These are phyloP conservation scores for Psidium guajava DNA, from an alignment of 345 rosid species.

Conservation along the genomic window DNA sequence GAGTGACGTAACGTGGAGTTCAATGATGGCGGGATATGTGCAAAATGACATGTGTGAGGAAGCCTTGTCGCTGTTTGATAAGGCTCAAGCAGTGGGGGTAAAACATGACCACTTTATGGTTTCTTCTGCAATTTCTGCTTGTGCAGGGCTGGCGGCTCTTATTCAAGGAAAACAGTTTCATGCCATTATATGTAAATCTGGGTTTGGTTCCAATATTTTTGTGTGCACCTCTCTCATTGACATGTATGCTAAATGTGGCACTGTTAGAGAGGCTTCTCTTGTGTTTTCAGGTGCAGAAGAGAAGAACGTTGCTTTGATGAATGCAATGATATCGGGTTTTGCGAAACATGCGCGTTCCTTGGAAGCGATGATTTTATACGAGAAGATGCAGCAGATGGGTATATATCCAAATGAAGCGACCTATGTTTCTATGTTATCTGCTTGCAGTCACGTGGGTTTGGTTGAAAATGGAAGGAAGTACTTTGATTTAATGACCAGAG, in stretches of 20 bases:
- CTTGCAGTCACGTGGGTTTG: constrained; percentile 66
- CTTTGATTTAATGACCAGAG: constrained; percentile 46
- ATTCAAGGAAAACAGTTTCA: constrained; percentile 75
- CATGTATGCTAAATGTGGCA: constrained; percentile 84
- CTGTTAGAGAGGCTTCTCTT: constrained; percentile 44
- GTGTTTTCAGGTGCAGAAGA: constrained; percentile 32
- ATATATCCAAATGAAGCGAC: constrained; percentile 57
- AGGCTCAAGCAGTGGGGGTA: constrained; percentile 28
- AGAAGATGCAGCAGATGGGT: constrained; percentile 76
- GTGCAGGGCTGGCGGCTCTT: constrained; percentile 58
- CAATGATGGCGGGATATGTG: constrained; percentile 66
- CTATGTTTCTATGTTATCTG: constrained; percentile 53
- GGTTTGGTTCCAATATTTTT: constrained; percentile 40
- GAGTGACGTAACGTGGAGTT: constrained; percentile 81
- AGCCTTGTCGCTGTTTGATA: constrained; percentile 40
- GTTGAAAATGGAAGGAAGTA: constrained; percentile 48
- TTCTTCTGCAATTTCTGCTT: constrained; percentile 65
- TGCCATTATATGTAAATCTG: constrained; percentile 42
- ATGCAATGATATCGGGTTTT: constrained; percentile 52
- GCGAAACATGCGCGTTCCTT: constrained; percentile 44
- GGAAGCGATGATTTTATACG: constrained; percentile 70
- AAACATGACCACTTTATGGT: constrained; percentile 42
- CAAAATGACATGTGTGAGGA: constrained; percentile 63
- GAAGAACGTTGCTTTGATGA: constrained; percentile 60
- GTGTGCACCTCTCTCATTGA: constrained; percentile 60